phyloP scores from a whole-genome alignment of 352 stramenopile species.

The Phytophthora multivora region DNA sequence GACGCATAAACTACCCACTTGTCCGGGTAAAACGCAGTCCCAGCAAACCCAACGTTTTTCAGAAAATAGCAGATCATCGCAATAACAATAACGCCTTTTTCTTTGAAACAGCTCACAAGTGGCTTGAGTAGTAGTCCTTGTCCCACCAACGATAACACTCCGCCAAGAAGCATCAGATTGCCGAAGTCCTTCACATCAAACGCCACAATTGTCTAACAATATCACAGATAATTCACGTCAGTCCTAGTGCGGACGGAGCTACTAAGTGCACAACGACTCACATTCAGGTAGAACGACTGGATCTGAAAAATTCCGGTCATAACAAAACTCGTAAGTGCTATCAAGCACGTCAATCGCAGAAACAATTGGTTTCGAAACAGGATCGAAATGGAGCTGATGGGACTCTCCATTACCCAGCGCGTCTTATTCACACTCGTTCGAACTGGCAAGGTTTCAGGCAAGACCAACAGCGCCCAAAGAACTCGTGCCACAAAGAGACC shows the following conservation, averaged over 20 bases:
- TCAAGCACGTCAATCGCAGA: constrained; percentile 61
- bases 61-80: constrained; percentile 53
- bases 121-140: constrained; percentile 67
- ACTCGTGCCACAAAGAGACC: constrained; percentile 56
- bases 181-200: constrained; percentile 77
- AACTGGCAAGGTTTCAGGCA: constrained; percentile 60
- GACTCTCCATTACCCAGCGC: constrained; percentile 50
- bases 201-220: constrained; percentile 54
- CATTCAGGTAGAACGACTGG: constrained; percentile 79
- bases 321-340: constrained; percentile 73
- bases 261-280: constrained; percentile 17
- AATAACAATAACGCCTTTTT: constrained; percentile 77
- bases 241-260: not conserved
- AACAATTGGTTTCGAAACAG: constrained; percentile 71
- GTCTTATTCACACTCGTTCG: constrained; percentile 32
- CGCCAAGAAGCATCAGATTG: constrained; percentile 63
- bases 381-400: constrained; percentile 66
- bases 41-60: constrained; percentile 41
- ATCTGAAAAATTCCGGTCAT: constrained; percentile 65
- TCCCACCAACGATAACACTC: constrained; percentile 56
- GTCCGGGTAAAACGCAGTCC: constrained; percentile 60
- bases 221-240: constrained; percentile 4
- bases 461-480: constrained; percentile 55
- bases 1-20: constrained; percentile 67
- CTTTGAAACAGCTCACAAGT: constrained; percentile 64